A percentile compares a stretch with the other conserved stretches of the same genome.
Evolutionary conservation across 1,284 basidiomycete genomes (phyloP).

Genomic region (Puccinia brachypodii): DNA sequence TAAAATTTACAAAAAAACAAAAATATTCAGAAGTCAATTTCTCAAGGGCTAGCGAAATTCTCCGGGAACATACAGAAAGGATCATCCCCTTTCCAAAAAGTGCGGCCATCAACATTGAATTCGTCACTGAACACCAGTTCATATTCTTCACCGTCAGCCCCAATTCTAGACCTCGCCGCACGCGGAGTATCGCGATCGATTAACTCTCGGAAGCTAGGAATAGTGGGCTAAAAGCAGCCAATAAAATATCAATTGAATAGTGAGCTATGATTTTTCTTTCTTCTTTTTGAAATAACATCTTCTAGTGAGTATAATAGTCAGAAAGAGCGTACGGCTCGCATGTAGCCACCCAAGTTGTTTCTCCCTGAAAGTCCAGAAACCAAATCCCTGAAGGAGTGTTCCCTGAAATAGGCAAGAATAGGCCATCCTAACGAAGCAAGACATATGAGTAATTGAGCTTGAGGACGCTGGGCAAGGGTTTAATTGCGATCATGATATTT

Average conservation of each 20-base stretch:
- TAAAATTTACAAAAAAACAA: background rate
- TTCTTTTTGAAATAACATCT: background rate
- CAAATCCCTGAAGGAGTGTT: slow-evolving; percentile 24
- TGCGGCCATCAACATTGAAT: slow-evolving; percentile 56
- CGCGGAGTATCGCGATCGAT: slow-evolving; percentile 56
- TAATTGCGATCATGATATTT: background rate
- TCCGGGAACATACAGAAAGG: slow-evolving; percentile 53
- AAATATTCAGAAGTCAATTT: background rate
- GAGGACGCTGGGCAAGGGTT: background rate
- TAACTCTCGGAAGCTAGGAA: slow-evolving; percentile 44
- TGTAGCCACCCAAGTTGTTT: slow-evolving; percentile 14
- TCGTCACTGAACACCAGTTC: slow-evolving; percentile 58
- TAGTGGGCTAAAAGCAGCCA: slow-evolving; percentile 21
- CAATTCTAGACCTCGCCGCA: slow-evolving; percentile 49
- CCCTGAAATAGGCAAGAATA: slow-evolving; percentile 15
- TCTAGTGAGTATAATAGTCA: background rate
- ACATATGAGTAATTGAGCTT: background rate
- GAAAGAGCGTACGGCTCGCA: background rate
- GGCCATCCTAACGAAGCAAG: slow-evolving; percentile 33
- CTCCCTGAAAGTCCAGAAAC: background rate
- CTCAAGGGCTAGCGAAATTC: background rate
- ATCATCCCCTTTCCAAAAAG: slow-evolving; percentile 57
- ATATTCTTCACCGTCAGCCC: slow-evolving; percentile 53
- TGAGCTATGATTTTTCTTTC: no score
- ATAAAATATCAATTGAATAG: background rate